A percentile compares a stretch with the other conserved stretches of the same genome.
These are phyloP conservation scores for Arabidopsis lyrata DNA, from an alignment of 441 rosid species.

Conservation along the genomic window DNA sequence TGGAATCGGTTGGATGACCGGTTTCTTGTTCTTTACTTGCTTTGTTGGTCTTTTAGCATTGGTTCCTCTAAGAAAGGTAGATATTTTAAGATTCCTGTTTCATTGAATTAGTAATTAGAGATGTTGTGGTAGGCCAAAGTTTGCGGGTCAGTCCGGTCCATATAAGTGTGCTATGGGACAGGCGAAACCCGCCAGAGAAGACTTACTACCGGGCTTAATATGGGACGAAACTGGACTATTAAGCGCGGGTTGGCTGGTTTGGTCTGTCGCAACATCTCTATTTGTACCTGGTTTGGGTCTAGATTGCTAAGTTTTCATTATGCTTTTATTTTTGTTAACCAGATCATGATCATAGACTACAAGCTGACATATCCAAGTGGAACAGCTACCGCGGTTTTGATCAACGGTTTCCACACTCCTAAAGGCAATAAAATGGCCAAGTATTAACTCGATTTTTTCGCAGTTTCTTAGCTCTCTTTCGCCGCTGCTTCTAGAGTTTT, in stretches of 20 bases:
- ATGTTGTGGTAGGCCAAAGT: conserved; percentile 26
- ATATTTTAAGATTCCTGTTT: background rate
- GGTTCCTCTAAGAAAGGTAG: conserved; percentile 94
- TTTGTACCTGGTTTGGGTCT: background rate
- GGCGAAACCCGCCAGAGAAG: background rate
- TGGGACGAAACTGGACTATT: background rate
- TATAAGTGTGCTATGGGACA: background rate
- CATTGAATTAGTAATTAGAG: background rate
- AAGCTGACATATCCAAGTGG: conserved; percentile 90
- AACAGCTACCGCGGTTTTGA: conserved; percentile 93
- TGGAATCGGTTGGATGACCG: conserved; percentile 88
- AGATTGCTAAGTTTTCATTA: conserved; percentile 6
- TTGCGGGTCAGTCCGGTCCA: background rate
- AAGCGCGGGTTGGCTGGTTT: background rate
- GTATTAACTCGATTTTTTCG: conserved; percentile 47
- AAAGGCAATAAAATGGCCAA: conserved; percentile 79
- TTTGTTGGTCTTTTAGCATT: conserved; percentile 88
- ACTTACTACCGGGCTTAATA: background rate
- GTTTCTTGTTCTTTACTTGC: conserved; percentile 75
- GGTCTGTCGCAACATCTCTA: background rate
- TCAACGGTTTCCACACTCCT: conserved; percentile 91
- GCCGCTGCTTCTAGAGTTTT: background rate
- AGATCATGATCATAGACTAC: conserved; percentile 92
- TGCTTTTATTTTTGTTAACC: conserved; percentile 27
- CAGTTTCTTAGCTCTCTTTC: conserved; percentile 3